These are phyloP conservation scores for Fusarium setosum DNA, from an alignment of 2,329 filamentous ascomycete species.

Conservation along the genomic window DNA sequence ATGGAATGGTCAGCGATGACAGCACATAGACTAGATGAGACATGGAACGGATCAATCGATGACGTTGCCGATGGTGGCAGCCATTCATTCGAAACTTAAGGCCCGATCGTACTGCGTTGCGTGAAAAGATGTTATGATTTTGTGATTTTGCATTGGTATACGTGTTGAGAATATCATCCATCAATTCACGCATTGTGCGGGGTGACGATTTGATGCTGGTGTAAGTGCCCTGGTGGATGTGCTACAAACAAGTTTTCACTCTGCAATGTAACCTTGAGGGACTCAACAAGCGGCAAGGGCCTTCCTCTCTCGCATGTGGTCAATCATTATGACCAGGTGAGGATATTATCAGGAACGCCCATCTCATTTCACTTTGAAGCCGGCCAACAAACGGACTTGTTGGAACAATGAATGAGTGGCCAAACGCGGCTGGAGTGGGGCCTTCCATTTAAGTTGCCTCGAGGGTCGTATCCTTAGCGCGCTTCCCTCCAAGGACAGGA, in stretches of 20 bases:
- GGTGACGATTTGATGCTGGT: too few relatives aligned
- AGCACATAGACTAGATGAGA: slow-evolving; percentile 23
- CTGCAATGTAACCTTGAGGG: too few relatives aligned
- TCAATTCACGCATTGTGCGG: too few relatives aligned
- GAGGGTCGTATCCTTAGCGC: not conserved
- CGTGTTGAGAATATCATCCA: too few relatives aligned
- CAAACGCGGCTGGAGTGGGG: not conserved
- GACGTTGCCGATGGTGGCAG: slow-evolving; percentile 8
- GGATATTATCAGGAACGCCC: not conserved
- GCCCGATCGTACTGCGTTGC: too few relatives aligned
- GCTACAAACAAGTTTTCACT: too few relatives aligned
- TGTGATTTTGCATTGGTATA: not conserved
- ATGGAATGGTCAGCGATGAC: slow-evolving; percentile 35
- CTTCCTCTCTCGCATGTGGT: not conserved
- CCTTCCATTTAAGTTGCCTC: not conserved
- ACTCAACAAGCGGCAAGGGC: too few relatives aligned
- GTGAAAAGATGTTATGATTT: too few relatives aligned
- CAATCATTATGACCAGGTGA: too few relatives aligned
- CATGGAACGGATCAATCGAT: slow-evolving; percentile 20
- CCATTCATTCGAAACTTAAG: not conserved
- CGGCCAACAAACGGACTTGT: not conserved
- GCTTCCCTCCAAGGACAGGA: not conserved
- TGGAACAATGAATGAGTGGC: not conserved
- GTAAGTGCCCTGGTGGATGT: too few relatives aligned
- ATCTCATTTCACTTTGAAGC: not conserved